Conservation (phyloP, 495 filamentous ascomycete genomes). For the Hypomontagnella monticulosa region DNA sequence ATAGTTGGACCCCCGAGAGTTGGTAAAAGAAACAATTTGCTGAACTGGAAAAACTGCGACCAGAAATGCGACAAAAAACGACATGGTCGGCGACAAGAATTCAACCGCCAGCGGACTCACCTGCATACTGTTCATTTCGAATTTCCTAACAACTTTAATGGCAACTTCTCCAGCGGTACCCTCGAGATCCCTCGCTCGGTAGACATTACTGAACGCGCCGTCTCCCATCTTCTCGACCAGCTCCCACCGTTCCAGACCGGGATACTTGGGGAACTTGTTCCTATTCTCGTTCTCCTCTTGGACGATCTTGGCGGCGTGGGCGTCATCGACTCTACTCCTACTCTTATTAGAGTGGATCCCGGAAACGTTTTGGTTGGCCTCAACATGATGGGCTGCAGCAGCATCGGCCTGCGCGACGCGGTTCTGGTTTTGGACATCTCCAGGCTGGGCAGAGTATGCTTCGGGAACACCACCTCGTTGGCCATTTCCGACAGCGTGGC, state of each 20-base stretch:
- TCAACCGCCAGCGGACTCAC: constrained; percentile 66
- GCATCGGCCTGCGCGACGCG: constrained; percentile 71
- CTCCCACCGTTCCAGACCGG: constrained; percentile 89
- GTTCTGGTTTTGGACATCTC: constrained; percentile 64
- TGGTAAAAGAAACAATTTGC: constrained; percentile 53
- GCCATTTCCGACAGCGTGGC: constrained; percentile 53
- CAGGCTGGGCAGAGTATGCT: constrained; percentile 66
- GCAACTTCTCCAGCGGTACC: constrained; percentile 82
- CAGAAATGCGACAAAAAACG: constrained; percentile 42
- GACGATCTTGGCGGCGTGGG: constrained; percentile 82
- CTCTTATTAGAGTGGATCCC: constrained; percentile 37
- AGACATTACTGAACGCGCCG: constrained; percentile 98
- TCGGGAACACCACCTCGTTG: constrained; percentile 49
- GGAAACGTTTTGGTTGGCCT: constrained; percentile 45
- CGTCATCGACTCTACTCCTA: constrained; percentile 65
- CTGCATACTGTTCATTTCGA: constrained; percentile 97
- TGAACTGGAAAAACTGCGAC: constrained; percentile 47
- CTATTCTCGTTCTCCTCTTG: constrained; percentile 88
- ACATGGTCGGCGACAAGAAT: constrained; percentile 35
- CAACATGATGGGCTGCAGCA: constrained; percentile 63
- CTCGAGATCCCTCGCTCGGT: constrained; percentile 79
- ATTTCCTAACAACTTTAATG: constrained; percentile 98
- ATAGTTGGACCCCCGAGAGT: constrained; percentile 52
- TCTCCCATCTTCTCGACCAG: constrained; percentile 98
- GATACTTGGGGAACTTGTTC: constrained; percentile 89